Evolutionary conservation across 352 stramenopile genomes (phyloP).

Genomic region (Phytophthora pinifolia): DNA sequence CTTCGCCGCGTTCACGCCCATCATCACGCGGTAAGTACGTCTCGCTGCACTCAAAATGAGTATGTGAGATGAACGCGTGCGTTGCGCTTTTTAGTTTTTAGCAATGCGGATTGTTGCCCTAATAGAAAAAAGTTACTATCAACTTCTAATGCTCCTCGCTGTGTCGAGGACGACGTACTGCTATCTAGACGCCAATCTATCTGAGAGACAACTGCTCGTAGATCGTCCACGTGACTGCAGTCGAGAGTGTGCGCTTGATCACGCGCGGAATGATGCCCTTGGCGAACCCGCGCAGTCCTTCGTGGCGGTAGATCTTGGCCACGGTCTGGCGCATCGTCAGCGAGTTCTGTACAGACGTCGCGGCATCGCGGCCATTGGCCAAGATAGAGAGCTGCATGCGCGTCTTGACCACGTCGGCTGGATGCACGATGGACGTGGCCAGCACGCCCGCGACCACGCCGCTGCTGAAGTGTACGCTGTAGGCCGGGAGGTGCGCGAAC

Average conservation of each 20-base stretch:
- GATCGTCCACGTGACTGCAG: conserved; percentile 99
- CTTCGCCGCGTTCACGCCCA: conserved; percentile 84
- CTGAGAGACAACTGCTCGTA: conserved; percentile 93
- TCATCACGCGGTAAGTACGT: conserved; percentile 74
- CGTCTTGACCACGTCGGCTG: conserved; percentile 87
- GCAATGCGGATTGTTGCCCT: conserved; percentile 20
- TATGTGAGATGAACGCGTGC: conserved; percentile 8
- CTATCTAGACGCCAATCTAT: conserved; percentile 22
- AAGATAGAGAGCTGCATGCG: conserved; percentile 86
- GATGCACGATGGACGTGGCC: conserved; percentile 83
- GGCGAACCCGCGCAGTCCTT: conserved; percentile 93
- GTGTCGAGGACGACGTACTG: not conserved
- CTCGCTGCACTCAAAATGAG: not conserved
- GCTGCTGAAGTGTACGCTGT: conserved; percentile 77
- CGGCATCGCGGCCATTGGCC: conserved; percentile 23
- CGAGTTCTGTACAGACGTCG: conserved; percentile 50
- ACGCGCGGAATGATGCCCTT: conserved; percentile 94
- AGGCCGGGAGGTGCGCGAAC: conserved; percentile 48
- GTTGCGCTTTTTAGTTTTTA: conserved; percentile 16
- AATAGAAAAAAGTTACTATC: conserved; percentile 34
- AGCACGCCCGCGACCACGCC: conserved; percentile 74
- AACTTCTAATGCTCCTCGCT: conserved; percentile 18
- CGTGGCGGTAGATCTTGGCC: conserved; percentile 86
- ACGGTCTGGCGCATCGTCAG: conserved; percentile 69
- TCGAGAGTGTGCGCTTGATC: conserved; percentile 96